Evolutionary conservation across 2,329 filamentous ascomycete genomes (phyloP).

Genomic region (Neophaeococcomyces aloes): DNA sequence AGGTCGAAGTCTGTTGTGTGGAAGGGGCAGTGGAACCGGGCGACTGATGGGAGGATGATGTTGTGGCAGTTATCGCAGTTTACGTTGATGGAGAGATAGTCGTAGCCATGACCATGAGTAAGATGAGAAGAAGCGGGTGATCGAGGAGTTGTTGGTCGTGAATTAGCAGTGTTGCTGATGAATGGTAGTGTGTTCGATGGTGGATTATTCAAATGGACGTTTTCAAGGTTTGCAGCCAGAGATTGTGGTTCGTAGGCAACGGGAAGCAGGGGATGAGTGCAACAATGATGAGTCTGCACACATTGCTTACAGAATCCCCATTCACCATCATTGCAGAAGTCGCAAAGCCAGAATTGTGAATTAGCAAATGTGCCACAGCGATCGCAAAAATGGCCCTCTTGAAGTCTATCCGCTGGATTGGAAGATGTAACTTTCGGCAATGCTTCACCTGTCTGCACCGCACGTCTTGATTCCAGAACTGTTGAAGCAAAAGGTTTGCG

Average conservation of each 20-base stretch:
- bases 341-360: constrained; percentile 82
- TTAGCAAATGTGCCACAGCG: constrained; percentile 64
- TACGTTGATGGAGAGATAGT: constrained; percentile 60
- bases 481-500: constrained; percentile 18
- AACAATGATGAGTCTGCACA: constrained; percentile 70
- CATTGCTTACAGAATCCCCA: constrained; percentile 91
- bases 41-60: constrained; percentile 57
- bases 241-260: constrained; percentile 44
- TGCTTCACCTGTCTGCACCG: background rate
- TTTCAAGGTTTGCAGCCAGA: background rate
- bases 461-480: constrained; percentile 1
- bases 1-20: constrained; percentile 61
- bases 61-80: constrained; percentile 69
- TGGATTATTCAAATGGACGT: background rate
- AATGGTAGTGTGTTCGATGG: background rate
- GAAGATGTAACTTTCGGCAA: constrained; percentile 8
- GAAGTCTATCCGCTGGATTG: constrained; percentile 56
- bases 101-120: constrained; percentile 43
- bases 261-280: constrained; percentile 70
- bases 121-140: constrained; percentile 31
- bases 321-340: constrained; percentile 76
- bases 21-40: constrained; percentile 65
- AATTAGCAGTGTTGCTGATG: background rate
- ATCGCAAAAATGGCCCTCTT: constrained; percentile 76
- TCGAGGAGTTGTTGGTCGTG: constrained; percentile 2